Conservation (phyloP, 1,284 basidiomycete species). For the Inonotus obliquus region DNA sequence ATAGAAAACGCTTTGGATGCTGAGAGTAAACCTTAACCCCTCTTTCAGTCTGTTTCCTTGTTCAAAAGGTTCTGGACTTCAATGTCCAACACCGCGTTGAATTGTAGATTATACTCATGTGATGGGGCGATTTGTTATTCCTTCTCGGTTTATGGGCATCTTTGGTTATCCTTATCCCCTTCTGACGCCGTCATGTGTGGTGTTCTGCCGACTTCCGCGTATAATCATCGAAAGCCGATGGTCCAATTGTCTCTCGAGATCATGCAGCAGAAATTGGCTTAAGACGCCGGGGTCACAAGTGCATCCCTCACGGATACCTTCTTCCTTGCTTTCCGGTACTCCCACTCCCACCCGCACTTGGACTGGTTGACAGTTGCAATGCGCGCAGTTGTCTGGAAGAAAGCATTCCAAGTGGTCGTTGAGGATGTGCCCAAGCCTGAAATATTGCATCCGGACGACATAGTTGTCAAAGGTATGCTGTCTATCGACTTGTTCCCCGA, state of each 20-base stretch:
- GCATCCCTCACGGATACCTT: neutral
- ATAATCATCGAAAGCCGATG: too few species aligned
- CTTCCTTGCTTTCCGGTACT: neutral
- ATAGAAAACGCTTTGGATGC: too few species aligned
- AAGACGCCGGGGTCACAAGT: too few species aligned
- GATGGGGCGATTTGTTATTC: too few species aligned
- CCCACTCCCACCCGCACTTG: neutral
- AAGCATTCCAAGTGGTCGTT: conserved; percentile 42
- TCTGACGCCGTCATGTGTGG: neutral
- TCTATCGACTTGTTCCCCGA: neutral
- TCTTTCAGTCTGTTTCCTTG: too few species aligned
- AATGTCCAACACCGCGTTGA: too few species aligned
- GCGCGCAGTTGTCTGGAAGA: conserved; percentile 49
- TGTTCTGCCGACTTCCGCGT: too few species aligned
- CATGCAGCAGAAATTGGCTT: too few species aligned
- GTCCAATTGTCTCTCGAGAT: neutral
- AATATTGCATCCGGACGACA: conserved; percentile 46
- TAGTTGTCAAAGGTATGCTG: conserved; percentile 40
- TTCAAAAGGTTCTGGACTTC: too few species aligned
- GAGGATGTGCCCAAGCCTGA: conserved; percentile 40
- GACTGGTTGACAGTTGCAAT: conserved; percentile 26
- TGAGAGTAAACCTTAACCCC: too few species aligned
- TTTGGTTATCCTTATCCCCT: neutral
- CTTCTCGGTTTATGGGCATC: too few species aligned
- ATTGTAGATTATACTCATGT: too few species aligned